These are phyloP conservation scores for Phytopythium sindhum DNA, from an alignment of 352 stramenopile species.

Conservation along the genomic window DNA sequence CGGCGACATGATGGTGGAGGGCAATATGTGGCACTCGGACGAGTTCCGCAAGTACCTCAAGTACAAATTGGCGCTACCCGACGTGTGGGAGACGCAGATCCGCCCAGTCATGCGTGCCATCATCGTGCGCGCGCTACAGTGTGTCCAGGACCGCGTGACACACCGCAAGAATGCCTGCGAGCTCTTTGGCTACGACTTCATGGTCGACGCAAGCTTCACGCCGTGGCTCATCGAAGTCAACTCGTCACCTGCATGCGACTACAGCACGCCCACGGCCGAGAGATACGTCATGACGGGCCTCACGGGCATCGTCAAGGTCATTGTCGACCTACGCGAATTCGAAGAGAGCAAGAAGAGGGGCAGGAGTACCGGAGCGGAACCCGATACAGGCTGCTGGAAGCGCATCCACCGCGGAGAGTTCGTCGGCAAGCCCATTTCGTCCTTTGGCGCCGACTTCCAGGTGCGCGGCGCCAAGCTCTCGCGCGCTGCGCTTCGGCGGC, in stretches of 20 bases:
- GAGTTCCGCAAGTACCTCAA: conserved; percentile 59
- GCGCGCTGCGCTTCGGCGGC: conserved; percentile 1
- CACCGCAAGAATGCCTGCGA: conserved; percentile 90
- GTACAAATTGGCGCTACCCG: conserved; percentile 20
- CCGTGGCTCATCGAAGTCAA: conserved; percentile 94
- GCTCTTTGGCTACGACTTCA: conserved; percentile 94
- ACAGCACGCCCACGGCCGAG: conserved; percentile 89
- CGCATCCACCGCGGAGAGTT: conserved; percentile 62
- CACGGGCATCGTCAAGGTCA: conserved; percentile 85
- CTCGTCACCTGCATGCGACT: conserved; percentile 91
- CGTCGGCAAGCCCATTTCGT: conserved; percentile 61
- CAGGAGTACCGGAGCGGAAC: conserved; percentile 15
- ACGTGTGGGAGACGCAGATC: conserved; percentile 47
- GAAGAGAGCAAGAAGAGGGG: conserved; percentile 20
- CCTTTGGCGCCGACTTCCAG: conserved; percentile 67
- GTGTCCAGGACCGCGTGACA: conserved; percentile 85
- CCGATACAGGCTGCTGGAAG: conserved; percentile 58
- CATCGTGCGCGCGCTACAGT: conserved; percentile 78
- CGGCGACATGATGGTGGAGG: conserved; percentile 51
- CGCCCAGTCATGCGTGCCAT: conserved; percentile 88
- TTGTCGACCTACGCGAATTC: conserved; percentile 81
- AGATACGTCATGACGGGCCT: conserved; percentile 85
- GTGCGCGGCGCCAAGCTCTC: conserved; percentile 50
- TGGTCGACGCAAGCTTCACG: conserved; percentile 84
- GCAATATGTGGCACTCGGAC: conserved; percentile 81